Evolutionary conservation across 768 basidiomycete genomes (phyloP).

Genomic region (Rhizopogon vulgaris): DNA sequence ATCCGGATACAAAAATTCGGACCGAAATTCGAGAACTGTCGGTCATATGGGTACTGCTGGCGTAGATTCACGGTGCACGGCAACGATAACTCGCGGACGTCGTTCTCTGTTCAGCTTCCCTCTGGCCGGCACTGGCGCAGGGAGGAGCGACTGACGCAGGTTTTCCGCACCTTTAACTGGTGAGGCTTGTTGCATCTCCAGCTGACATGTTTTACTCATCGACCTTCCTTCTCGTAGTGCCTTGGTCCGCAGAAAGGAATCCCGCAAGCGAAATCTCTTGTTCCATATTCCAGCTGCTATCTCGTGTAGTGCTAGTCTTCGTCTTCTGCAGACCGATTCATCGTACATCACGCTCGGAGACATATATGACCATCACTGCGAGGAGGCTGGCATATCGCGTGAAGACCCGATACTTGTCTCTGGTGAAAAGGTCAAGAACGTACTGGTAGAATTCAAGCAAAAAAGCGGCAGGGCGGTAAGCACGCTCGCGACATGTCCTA

Average conservation of each 20-base stretch:
- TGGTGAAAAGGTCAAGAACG: slow-evolving; percentile 76
- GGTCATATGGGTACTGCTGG: slow-evolving; percentile 82
- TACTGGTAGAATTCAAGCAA: slow-evolving; percentile 55
- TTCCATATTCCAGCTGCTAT: slow-evolving; percentile 91
- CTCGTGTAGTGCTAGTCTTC: slow-evolving; percentile 75
- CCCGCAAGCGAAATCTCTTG: slow-evolving; percentile 80
- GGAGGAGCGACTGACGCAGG: slow-evolving; percentile 87
- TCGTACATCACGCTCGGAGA: slow-evolving; percentile 90
- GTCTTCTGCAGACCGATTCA: slow-evolving; percentile 85
- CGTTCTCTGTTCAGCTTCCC: slow-evolving; percentile 89
- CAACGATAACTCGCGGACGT: slow-evolving; percentile 80
- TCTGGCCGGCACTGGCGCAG: slow-evolving; percentile 79
- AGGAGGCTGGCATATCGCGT: slow-evolving; percentile 62
- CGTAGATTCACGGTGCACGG: slow-evolving; percentile 89
- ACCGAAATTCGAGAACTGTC: slow-evolving; percentile 84
- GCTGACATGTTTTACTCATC: slow-evolving; percentile 1
- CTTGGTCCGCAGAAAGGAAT: slow-evolving; percentile 83
- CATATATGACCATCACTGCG: slow-evolving; percentile 88
- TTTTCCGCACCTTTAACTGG: slow-evolving; percentile 94
- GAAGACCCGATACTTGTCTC: slow-evolving; percentile 87
- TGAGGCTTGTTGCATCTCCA: slow-evolving; percentile 27
- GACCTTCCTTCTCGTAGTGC: slow-evolving; percentile 43
- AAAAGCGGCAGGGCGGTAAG: slow-evolving; percentile 35
- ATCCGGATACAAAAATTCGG: slow-evolving; percentile 87
- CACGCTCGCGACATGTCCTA: neutral